A percentile compares a stretch with the other conserved stretches of the same genome.
Evolutionary conservation across 2,329 filamentous ascomycete species (phyloP).

Genomic region (Diaporthe sp.): DNA sequence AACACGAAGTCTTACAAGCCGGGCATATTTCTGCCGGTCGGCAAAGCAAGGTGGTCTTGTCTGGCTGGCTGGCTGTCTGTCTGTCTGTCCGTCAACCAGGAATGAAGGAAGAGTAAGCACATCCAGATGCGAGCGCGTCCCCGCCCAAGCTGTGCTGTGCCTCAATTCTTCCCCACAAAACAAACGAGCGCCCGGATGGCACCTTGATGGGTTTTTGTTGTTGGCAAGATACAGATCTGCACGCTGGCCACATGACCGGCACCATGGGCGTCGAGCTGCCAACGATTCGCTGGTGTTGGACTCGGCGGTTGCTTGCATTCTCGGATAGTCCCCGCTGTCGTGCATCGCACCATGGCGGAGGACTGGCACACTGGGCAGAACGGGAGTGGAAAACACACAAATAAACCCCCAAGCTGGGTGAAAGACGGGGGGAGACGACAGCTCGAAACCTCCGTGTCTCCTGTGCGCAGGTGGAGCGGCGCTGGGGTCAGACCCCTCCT

Average conservation of each 20-base stretch:
- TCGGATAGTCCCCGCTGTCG: conserved; percentile 34
- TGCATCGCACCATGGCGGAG: conserved; percentile 22
- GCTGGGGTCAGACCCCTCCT: conserved; percentile 35
- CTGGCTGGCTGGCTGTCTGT: background rate
- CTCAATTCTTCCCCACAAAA: conserved; percentile 25
- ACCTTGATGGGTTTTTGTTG: conserved; percentile 14
- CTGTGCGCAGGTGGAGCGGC: conserved; percentile 31
- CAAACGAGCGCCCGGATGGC: conserved; percentile 19
- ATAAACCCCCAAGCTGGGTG: background rate
- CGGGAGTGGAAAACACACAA: conserved; percentile 1
- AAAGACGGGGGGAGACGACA: conserved; percentile 24
- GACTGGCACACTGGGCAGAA: background rate
- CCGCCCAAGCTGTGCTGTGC: conserved; percentile 23
- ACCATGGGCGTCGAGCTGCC: background rate
- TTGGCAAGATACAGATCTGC: conserved; percentile 31
- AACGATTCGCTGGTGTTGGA: conserved; percentile 12
- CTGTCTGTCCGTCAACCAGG: background rate
- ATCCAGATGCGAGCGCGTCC: conserved; percentile 12
- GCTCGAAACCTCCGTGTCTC: conserved; percentile 27
- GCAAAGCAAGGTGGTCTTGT: background rate
- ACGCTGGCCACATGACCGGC: conserved; percentile 28
- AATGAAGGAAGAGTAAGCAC: conserved; percentile 20
- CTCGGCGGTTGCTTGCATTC: conserved; percentile 5
- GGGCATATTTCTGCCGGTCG: conserved; percentile 8
- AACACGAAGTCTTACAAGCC: conserved; percentile 16